These are phyloP conservation scores for Capsella rubella DNA, from an alignment of 441 rosid species.

Conservation along the genomic window DNA sequence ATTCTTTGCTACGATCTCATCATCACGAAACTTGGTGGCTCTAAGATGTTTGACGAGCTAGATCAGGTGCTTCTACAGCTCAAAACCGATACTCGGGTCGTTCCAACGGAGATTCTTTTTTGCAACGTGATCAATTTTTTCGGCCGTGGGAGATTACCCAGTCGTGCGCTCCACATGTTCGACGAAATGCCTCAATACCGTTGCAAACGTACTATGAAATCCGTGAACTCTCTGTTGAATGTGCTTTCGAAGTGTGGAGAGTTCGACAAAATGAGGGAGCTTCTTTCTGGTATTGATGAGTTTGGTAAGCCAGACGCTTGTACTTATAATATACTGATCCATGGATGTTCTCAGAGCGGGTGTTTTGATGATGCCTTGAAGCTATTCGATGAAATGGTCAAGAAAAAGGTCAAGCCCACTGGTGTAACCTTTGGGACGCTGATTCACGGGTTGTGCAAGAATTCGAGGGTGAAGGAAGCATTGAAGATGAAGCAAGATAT, in stretches of 20 bases:
- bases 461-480: conserved; percentile 63
- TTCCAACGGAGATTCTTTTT: conserved; percentile 62
- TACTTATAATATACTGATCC: conserved; percentile 72
- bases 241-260: conserved; percentile 53
- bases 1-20: conserved; percentile 77
- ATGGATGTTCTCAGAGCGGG: conserved; percentile 47
- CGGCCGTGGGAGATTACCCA: conserved; percentile 58
- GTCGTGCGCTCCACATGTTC: conserved; percentile 62
- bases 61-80: conserved; percentile 66
- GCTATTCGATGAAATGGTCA: conserved; percentile 67
- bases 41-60: conserved; percentile 77
- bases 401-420: conserved; percentile 57
- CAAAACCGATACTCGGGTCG: conserved; percentile 54
- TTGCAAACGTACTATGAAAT: conserved; percentile 59
- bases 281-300: conserved; percentile 49
- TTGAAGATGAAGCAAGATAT: conserved; percentile 69
- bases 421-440: conserved; percentile 64
- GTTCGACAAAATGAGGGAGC: conserved; percentile 51
- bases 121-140: conserved; percentile 69
- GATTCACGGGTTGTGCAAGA: conserved; percentile 58
- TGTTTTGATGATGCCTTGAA: conserved; percentile 55
- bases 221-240: conserved; percentile 64
- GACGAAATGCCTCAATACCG: conserved; percentile 73
- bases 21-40: conserved; percentile 75
- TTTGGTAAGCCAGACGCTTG: conserved; percentile 64